These are phyloP conservation scores for Lichtheimia hyalospora DNA, from an alignment of 371 early-diverging fungal genomes.

Conservation along the genomic window DNA sequence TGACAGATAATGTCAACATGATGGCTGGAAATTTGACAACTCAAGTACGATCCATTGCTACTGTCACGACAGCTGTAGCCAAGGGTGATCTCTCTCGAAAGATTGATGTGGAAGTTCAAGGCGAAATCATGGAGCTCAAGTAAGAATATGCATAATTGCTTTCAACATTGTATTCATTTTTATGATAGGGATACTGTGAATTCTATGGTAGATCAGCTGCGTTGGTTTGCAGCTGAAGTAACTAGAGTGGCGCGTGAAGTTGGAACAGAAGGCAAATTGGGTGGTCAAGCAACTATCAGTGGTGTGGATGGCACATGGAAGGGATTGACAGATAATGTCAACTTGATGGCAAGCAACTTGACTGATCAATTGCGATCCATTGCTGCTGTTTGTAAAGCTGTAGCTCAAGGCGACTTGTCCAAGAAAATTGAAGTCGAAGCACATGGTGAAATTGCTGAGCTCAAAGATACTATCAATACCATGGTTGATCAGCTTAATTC, in stretches of 20 bases:
- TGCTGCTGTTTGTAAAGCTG: constrained; percentile 51
- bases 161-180: constrained; percentile 5
- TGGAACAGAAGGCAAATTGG: constrained; percentile 33
- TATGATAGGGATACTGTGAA: constrained; percentile 5
- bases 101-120: constrained; percentile 37
- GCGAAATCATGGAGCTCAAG: constrained; percentile 50
- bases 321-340: constrained; percentile 12
- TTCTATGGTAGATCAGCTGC: constrained; percentile 45
- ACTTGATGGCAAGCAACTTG: constrained; percentile 46
- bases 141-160: constrained; percentile 11
- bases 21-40: constrained; percentile 44
- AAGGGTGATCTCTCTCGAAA: constrained; percentile 44
- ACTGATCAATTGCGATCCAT: constrained; percentile 52
- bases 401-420: constrained; percentile 44
- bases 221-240: constrained; percentile 38
- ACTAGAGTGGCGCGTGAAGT: constrained; percentile 33
- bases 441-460: constrained; percentile 29
- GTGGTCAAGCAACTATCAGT: constrained; percentile 31
- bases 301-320: constrained; percentile 21
- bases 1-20: constrained; percentile 63
- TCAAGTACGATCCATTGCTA: constrained; percentile 47
- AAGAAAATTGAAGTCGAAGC: constrained; percentile 25
- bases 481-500: constrained; percentile 43
- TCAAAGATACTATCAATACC: constrained; percentile 32
- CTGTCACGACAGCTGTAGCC: constrained; percentile 49